phyloP scores from a whole-genome alignment of 345 rosid species.

The Alliaria petiolata region DNA sequence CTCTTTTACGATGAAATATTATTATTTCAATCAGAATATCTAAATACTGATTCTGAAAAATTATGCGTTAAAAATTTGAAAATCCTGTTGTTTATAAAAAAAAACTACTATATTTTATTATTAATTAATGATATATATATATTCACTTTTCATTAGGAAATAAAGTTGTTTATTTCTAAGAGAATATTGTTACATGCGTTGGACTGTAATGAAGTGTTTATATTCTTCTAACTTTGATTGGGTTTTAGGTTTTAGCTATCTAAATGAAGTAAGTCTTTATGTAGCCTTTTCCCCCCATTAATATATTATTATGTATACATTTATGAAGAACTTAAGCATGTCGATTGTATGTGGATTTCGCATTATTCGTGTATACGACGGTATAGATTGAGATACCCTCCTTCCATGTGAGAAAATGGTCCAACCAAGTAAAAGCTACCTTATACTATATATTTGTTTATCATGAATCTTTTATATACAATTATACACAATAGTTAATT shows the following conservation, averaged over 20 bases:
- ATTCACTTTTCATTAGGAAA: background rate
- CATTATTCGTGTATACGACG: conserved; percentile 15
- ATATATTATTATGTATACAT: background rate
- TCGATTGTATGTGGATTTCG: conserved; percentile 20
- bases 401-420: conserved; percentile 32
- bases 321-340: conserved; percentile 19
- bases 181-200: conserved; percentile 24
- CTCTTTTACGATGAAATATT: too few relatives aligned
- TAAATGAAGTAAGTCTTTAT: conserved; percentile 25
- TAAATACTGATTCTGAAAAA: too few relatives aligned
- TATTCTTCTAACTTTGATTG: conserved; percentile 10
- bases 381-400: background rate
- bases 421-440: conserved; percentile 25
- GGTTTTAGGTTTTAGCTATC: background rate
- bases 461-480: background rate
- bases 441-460: conserved; percentile 20
- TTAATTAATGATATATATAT: background rate
- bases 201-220: background rate
- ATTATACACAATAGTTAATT: background rate
- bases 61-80: too few relatives aligned
- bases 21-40: too few relatives aligned
- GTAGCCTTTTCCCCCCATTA: background rate
- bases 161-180: background rate
- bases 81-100: too few relatives aligned
- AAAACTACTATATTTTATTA: background rate